These are phyloP conservation scores for Biscutella auriculata DNA, from an alignment of 441 rosid genomes.

Conservation along the genomic window DNA sequence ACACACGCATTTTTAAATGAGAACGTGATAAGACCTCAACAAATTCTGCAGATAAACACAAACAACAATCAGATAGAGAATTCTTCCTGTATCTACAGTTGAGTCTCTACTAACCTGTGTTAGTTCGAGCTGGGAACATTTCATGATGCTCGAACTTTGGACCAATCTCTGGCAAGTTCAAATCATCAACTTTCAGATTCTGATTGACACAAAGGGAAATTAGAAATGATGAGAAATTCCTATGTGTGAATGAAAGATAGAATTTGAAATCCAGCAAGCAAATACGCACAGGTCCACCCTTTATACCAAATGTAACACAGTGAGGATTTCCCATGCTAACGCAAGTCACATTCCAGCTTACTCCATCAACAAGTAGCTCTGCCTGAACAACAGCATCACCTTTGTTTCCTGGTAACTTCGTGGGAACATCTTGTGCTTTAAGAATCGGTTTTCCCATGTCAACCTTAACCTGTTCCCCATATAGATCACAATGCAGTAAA, in stretches of 20 bases:
- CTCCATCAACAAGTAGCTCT: constrained; percentile 64
- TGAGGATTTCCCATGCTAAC: constrained; percentile 99
- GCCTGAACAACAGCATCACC: constrained; percentile 63
- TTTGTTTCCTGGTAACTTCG: constrained; percentile 54
- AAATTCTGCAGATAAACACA: constrained; percentile 45
- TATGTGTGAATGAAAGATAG: not conserved
- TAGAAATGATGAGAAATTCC: not conserved
- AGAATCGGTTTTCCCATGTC: constrained; percentile 93
- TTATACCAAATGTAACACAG: constrained; percentile 65
- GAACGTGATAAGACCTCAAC: constrained; percentile 69
- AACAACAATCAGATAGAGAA: not conserved
- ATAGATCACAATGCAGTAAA: not conserved
- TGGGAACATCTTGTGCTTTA: constrained; percentile 68
- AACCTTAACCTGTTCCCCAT: constrained; percentile 60
- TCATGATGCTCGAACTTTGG: constrained; percentile 87
- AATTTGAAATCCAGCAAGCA: not conserved
- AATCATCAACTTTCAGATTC: constrained; percentile 64
- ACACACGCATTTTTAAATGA: constrained; percentile 87
- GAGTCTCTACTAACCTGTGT: constrained; percentile 55
- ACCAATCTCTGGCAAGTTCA: constrained; percentile 71
- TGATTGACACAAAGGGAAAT: constrained; percentile 18
- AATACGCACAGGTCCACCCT: constrained; percentile 48
- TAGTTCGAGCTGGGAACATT: constrained; percentile 83
- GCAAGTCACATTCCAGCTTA: constrained; percentile 75
- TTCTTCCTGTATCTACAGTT: not conserved